These are phyloP conservation scores for Ganoderma leucocontextum DNA, from an alignment of 1,284 basidiomycete species.

Conservation along the genomic window DNA sequence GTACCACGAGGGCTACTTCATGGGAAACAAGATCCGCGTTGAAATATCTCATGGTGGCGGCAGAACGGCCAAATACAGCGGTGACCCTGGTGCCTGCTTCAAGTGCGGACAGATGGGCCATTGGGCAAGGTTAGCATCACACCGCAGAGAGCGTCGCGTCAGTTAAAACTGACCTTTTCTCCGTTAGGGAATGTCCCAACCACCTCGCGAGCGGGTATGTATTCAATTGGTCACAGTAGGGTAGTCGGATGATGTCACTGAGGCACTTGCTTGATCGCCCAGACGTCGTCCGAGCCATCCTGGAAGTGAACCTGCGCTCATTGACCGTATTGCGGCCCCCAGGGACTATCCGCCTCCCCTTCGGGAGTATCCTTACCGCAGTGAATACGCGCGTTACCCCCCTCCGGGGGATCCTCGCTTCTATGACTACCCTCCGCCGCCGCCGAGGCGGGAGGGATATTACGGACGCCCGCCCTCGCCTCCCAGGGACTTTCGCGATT, in stretches of 20 bases:
- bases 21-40: slow-evolving; percentile 89
- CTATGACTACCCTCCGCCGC: slow-evolving; percentile 64
- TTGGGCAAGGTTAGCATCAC: slow-evolving; percentile 76
- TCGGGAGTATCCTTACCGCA: slow-evolving; percentile 55
- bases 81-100: slow-evolving; percentile 86
- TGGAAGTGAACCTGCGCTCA: slow-evolving; percentile 56
- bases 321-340: slow-evolving; percentile 59
- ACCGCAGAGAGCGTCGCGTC: slow-evolving; percentile 10
- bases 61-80: slow-evolving; percentile 76
- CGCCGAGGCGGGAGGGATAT: slow-evolving; percentile 54
- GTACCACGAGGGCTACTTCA: slow-evolving; percentile 86
- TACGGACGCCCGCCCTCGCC: slow-evolving; percentile 59
- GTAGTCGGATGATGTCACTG: slow-evolving; percentile 23
- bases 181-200: slow-evolving; percentile 76
- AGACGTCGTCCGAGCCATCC: slow-evolving; percentile 41
- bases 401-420: slow-evolving; percentile 57
- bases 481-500: slow-evolving; percentile 75
- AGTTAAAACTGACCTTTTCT: slow-evolving; percentile 11
- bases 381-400: slow-evolving; percentile 59
- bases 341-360: slow-evolving; percentile 43
- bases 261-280: slow-evolving; percentile 20
- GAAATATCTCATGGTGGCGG: slow-evolving; percentile 85
- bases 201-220: slow-evolving; percentile 51
- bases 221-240: neutral
- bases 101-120: slow-evolving; percentile 84